A percentile compares a stretch with the other conserved stretches of the same genome.
These are phyloP conservation scores for Pilaira anomala DNA, from an alignment of 192 early-diverging fungal species.

Conservation along the genomic window DNA sequence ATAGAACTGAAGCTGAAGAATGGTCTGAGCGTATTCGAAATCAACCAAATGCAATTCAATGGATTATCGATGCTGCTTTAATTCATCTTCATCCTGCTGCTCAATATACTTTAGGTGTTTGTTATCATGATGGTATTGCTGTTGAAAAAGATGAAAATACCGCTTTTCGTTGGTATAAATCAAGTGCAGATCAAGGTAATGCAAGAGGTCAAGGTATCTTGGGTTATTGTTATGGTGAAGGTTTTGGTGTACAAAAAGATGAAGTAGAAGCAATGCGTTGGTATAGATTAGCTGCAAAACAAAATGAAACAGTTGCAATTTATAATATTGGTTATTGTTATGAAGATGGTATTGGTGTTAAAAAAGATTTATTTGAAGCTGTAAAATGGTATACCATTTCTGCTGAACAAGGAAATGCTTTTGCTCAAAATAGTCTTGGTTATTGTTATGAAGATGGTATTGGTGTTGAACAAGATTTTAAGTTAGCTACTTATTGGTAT, in stretches of 20 bases:
- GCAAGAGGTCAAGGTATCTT: conserved; percentile 58
- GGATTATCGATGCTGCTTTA: conserved; percentile 60
- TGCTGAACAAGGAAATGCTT: conserved; percentile 52
- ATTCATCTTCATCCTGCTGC: conserved; percentile 67
- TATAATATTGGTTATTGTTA: conserved; percentile 59
- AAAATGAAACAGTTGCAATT: conserved; percentile 53
- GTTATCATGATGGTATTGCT: conserved; percentile 65
- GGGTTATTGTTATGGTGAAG: conserved; percentile 86
- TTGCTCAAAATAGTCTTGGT: conserved; percentile 64
- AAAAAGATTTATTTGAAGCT: conserved; percentile 46
- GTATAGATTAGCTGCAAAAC: conserved; percentile 45
- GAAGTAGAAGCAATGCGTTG: conserved; percentile 48
- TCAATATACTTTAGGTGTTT: conserved; percentile 75
- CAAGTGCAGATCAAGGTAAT: conserved; percentile 60
- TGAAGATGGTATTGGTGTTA: conserved; percentile 57
- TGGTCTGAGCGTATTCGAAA: conserved; percentile 60
- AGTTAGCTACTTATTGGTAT: conserved; percentile 59
- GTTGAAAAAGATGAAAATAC: conserved; percentile 42
- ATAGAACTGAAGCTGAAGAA: conserved; percentile 77
- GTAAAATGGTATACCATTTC: conserved; percentile 56
- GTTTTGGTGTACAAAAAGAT: conserved; percentile 66
- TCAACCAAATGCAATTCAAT: conserved; percentile 49
- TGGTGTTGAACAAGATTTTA: conserved; percentile 50
- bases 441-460: conserved; percentile 79
- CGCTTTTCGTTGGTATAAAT: conserved; percentile 57